Evolutionary conservation across 371 early-diverging fungal genomes (phyloP).

Genomic region (Sporodiniella umbellata): DNA sequence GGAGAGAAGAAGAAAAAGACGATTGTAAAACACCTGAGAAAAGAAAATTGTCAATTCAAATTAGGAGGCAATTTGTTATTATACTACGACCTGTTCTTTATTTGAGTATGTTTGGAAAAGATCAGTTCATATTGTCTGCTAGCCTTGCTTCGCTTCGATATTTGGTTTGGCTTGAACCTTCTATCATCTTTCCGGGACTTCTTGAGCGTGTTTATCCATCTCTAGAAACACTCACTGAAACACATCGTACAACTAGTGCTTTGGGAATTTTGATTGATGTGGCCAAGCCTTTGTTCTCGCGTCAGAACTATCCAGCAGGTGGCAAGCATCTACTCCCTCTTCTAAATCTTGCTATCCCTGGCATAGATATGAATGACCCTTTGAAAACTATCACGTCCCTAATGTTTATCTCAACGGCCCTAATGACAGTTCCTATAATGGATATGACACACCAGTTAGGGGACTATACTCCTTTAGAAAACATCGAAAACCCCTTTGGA

Average conservation of each 20-base stretch:
- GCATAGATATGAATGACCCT: conserved; percentile 90
- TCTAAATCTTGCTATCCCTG: conserved; percentile 76
- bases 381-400: conserved; percentile 73
- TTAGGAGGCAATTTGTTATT: conserved; percentile 59
- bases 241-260: conserved; percentile 83
- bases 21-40: conserved; percentile 62
- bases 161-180: conserved; percentile 76
- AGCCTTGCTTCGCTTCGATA: conserved; percentile 71
- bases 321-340: conserved; percentile 77
- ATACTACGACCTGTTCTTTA: conserved; percentile 53
- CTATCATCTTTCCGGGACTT: conserved; percentile 74
- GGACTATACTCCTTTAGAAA: conserved; percentile 39
- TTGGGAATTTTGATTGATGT: conserved; percentile 67
- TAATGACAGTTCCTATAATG: conserved; percentile 62
- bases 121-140: conserved; percentile 60
- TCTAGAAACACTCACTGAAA: conserved; percentile 84
- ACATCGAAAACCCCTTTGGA: conserved; percentile 44
- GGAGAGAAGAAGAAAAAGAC: conserved; percentile 51
- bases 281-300: conserved; percentile 67
- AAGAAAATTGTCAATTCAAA: conserved; percentile 54
- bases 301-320: conserved; percentile 78
- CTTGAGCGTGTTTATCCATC: conserved; percentile 84
- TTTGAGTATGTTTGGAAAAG: conserved; percentile 82
- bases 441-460: conserved; percentile 49
- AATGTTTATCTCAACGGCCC: conserved; percentile 69